Base-by-base conservation (phyloP, 163 green algal genomes). In the Volvox carteri region DNA sequence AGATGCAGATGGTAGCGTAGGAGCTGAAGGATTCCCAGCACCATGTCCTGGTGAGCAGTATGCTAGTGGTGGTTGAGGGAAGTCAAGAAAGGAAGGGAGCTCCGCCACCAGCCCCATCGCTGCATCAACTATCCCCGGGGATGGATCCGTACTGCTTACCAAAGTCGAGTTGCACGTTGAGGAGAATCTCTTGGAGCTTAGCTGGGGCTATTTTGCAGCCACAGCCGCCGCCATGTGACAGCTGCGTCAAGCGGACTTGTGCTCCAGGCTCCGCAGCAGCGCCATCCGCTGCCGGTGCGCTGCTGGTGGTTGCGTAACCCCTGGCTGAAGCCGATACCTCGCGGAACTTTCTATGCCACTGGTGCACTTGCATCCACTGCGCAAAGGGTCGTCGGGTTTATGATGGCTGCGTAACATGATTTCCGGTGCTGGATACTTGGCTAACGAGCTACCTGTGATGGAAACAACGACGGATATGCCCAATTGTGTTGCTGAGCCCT, bases 221-320 rank as follows among this genome's bases (percentile, higher is more conserved):
- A 54, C 90, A 92, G 18, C 90, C 90, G 12, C 90, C 90, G 2
- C 90, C 90, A 46, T 92, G 90, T 4, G 90, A 92, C 21, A 92
- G 86, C 90, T 92, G 90, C 25, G 90, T 92, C 21, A 92, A 52
- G 4, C 72, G 54, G 8, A 89, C 54, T 4, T 30, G 58, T 65
- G 54, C 19, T 39, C 33, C 50, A 16, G 33, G 14, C 11, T 28
- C 56, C 25, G 21, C 37, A 56, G 35, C 54, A 4, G 12, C 50
- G 23, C 12, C 77, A 30, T n/a, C 37, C 0, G 77, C 23, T 39
- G 77, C 41, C 37, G 77, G 30, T 23, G 77, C 28, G 75, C 30
- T 84, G 48, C 30, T 76, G 30, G 67, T 48, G 67, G 33, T 76
- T 30, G 35, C 23, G 60, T 11, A 39, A 11, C 25, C 25, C 23